These are phyloP conservation scores for Endoconidiophora polonica DNA, from an alignment of 2,329 filamentous ascomycete genomes.

Conservation along the genomic window DNA sequence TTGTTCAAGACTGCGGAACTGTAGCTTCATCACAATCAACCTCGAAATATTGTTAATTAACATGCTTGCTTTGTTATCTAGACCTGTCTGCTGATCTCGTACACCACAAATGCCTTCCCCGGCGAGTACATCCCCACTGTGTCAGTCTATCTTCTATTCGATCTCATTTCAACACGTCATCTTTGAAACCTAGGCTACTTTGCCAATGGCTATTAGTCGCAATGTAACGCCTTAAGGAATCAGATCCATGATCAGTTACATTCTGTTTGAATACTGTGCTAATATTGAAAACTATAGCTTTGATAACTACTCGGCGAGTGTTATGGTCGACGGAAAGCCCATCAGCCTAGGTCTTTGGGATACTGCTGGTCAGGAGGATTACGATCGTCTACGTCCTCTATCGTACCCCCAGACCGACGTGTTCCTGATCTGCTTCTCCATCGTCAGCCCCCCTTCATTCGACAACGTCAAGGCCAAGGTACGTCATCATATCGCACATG, in stretches of 20 bases:
- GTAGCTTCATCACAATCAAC: no score
- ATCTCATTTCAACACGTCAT: neutral
- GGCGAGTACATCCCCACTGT: constrained; percentile 99
- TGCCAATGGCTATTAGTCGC: no score
- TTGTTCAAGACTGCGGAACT: no score
- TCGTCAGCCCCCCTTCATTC: constrained; percentile 92
- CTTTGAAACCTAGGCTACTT: neutral
- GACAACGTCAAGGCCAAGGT: constrained; percentile 99
- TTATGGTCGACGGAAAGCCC: constrained; percentile 96
- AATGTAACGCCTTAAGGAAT: constrained; percentile 6
- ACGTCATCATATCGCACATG: constrained; percentile 21
- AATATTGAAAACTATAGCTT: constrained; percentile 40
- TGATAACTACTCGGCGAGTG: constrained; percentile 97
- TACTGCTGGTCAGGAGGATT: constrained; percentile 97
- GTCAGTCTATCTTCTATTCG: constrained; percentile 32
- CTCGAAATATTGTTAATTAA: neutral
- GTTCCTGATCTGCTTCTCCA: constrained; percentile 96
- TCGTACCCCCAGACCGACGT: constrained; percentile 98
- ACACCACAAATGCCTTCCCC: constrained; percentile 99
- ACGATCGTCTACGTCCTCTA: constrained; percentile 82
- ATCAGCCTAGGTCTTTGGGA: constrained; percentile 96
- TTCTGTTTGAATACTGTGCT: no score
- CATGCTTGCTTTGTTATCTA: constrained; percentile 22
- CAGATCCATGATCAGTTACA: neutral
- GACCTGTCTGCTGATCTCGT: constrained; percentile 98